A percentile compares a stretch with the other conserved stretches of the same genome.
Conservation (phyloP, 768 basidiomycete genomes). For the Russula sp. region DNA sequence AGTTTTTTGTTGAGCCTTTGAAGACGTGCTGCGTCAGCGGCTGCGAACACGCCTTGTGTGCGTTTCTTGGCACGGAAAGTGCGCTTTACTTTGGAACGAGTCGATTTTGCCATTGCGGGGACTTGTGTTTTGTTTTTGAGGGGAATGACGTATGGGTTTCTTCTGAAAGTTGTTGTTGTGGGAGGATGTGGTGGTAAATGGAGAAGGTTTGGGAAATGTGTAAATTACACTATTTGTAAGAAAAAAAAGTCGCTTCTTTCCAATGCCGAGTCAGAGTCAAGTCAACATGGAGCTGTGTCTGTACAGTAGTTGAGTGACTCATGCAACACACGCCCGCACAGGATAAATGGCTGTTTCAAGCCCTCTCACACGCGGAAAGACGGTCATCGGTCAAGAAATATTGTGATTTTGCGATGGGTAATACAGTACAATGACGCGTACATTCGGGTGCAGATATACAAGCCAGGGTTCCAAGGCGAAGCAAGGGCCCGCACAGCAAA, state of each 20-base stretch:
- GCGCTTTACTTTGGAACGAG: conserved; percentile 78
- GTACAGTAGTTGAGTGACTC: not conserved
- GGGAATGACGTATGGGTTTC: not conserved
- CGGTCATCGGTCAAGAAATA: not conserved
- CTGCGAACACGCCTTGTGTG: conserved; percentile 70
- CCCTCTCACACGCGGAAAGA: not conserved
- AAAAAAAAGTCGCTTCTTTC: not conserved
- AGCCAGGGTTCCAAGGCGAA: conserved; percentile 1
- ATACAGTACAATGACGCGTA: conserved; percentile 15
- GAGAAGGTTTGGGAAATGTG: too few species aligned
- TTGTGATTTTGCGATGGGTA: conserved; percentile 7
- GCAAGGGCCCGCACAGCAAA: not conserved
- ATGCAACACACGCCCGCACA: not conserved
- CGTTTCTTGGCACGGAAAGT: conserved; percentile 75
- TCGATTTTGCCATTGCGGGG: conserved; percentile 72
- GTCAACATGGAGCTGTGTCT: not conserved
- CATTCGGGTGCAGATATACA: conserved; percentile 20
- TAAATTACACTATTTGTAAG: not conserved
- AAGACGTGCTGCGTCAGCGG: conserved; percentile 70
- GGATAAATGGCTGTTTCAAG: not conserved
- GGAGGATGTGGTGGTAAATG: not conserved
- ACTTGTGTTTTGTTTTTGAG: not conserved
- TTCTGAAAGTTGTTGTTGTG: too few species aligned
- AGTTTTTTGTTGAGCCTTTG: conserved; percentile 71
- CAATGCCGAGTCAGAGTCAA: not conserved